Evolutionary conservation across 1,284 basidiomycete species (phyloP).

Genomic region (Neonothopanus nambi): DNA sequence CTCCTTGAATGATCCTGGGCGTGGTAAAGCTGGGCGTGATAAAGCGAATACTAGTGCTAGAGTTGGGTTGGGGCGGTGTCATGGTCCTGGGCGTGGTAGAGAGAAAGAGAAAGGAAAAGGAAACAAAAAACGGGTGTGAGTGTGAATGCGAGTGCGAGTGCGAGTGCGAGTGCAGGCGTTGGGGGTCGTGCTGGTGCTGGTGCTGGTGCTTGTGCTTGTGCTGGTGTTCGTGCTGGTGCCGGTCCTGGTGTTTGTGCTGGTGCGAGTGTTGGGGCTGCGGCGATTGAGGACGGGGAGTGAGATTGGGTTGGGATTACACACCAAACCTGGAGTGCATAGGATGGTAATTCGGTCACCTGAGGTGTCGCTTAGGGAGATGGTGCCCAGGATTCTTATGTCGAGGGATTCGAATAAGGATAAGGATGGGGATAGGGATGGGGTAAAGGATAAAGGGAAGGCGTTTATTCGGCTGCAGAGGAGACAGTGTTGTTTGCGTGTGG

Average conservation of each 20-base stretch:
- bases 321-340: conserved; percentile 52
- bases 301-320: conserved; percentile 58
- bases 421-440: no score
- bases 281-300: conserved; percentile 39
- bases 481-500: conserved; percentile 47
- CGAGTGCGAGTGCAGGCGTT: no score
- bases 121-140: no score
- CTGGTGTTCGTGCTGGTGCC: no score
- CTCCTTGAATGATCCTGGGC: conserved; percentile 43
- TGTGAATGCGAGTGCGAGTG: no score
- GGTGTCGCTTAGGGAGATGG: conserved; percentile 40
- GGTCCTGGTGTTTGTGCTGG: no score
- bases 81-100: conserved; percentile 54
- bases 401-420: conserved; percentile 1
- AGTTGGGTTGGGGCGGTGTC: conserved; percentile 61
- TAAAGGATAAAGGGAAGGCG: no score
- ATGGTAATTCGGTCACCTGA: conserved; percentile 31
- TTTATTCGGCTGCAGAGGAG: conserved; percentile 27
- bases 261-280: conserved; percentile 23
- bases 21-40: conserved; percentile 49
- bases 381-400: conserved; percentile 28
- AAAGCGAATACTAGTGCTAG: conserved; percentile 45
- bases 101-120: conserved; percentile 21
- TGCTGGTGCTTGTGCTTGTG: no score
- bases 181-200: no score